These are phyloP conservation scores for Teunomyces barrocoloradensis DNA, from an alignment of 805 yeast genomes.

Conservation along the genomic window DNA sequence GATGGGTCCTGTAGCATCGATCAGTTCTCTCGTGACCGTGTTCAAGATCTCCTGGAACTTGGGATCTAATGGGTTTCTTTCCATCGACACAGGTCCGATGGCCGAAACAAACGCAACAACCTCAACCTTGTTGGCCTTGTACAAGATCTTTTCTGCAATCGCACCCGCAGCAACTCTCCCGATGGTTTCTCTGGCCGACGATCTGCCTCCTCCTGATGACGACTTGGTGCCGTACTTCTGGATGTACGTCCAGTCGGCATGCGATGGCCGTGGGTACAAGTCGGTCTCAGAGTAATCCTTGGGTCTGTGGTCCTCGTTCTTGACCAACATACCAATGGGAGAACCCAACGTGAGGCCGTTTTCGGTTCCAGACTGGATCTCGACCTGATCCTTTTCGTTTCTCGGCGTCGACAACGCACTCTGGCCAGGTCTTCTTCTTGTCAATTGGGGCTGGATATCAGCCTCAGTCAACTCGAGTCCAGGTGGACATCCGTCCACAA, in stretches of 20 bases:
- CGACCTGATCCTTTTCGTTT: constrained; percentile 90
- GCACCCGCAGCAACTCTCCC: constrained; percentile 99
- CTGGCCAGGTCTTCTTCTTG: constrained; percentile 98
- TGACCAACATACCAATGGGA: constrained; percentile 91
- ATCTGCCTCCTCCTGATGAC: constrained; percentile 95
- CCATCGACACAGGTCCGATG: constrained; percentile 78
- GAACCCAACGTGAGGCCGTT: constrained; percentile 88
- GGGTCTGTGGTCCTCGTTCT: constrained; percentile 95
- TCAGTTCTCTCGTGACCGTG: constrained; percentile 82
- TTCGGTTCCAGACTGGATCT: constrained; percentile 94
- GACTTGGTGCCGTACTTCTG: constrained; percentile 91
- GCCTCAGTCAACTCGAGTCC: constrained; percentile 80
- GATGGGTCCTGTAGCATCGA: constrained; percentile 84
- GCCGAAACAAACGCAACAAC: constrained; percentile 96
- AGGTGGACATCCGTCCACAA: constrained; percentile 98
- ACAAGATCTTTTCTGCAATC: constrained; percentile 88
- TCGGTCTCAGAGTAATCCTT: constrained; percentile 95
- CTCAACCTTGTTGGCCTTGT: constrained; percentile 76
- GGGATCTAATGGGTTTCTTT: constrained; percentile 64
- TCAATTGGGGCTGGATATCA: constrained; percentile 92
- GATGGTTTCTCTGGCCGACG: constrained; percentile 96
- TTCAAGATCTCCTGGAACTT: constrained; percentile 65
- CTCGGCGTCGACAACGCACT: constrained; percentile 90
- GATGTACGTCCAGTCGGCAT: constrained; percentile 93
- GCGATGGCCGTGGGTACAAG: constrained; percentile 94